Evolutionary conservation across 2,329 filamentous ascomycete species (phyloP).

Genomic region (Chrysoporthe puriensis): DNA sequence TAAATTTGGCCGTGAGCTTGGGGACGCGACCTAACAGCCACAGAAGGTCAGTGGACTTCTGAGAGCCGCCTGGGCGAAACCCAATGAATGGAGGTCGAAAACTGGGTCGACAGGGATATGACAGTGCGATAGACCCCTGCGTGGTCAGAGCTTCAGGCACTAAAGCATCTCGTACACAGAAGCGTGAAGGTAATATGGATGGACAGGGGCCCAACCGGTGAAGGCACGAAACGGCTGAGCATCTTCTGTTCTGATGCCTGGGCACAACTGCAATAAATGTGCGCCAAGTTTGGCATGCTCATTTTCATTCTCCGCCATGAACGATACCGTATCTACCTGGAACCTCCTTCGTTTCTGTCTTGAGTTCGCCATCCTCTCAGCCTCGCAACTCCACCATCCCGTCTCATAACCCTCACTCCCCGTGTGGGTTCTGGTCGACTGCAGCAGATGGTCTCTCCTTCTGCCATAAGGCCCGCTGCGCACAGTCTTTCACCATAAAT

Average conservation of each 20-base stretch:
- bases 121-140: background rate
- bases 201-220: background rate
- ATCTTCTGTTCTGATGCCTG: background rate
- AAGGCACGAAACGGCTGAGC: background rate
- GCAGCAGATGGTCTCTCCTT: background rate
- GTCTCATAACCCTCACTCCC: background rate
- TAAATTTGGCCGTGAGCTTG: conserved; percentile 27
- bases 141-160: conserved; percentile 18
- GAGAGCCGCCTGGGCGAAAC: background rate
- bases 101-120: conserved; percentile 7
- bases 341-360: background rate
- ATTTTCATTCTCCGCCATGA: background rate
- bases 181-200: background rate
- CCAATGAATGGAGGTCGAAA: conserved; percentile 16
- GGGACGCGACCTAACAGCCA: conserved; percentile 18
- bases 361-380: background rate
- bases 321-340: background rate
- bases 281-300: background rate
- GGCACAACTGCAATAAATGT: background rate
- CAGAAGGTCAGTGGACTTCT: background rate
- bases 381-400: background rate
- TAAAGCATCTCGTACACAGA: background rate
- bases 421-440: background rate
- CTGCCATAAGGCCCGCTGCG: background rate
- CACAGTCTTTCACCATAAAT: background rate